Base-by-base conservation (phyloP, 768 basidiomycete genomes). In the Russula foetens region DNA sequence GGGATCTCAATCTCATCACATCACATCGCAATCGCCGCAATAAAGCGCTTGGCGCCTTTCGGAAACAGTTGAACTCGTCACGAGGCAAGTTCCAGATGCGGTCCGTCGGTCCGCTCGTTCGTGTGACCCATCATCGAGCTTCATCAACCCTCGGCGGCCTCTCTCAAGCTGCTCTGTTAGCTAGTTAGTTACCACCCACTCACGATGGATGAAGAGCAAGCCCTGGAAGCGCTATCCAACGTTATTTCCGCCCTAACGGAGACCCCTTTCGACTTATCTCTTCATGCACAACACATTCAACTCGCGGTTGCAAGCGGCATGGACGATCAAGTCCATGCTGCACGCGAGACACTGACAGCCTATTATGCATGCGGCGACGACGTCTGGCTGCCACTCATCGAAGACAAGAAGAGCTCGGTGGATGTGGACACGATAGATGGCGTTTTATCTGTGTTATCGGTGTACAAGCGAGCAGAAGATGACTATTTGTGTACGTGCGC, bases 401-500 rank as follows among this genome's bases (percentile, higher is more conserved):
- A 81, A 12, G 72, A 76, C 21, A 87, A 84, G 69, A 70, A 77
- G 50, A 69, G 74, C n/a, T 66, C 75, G 0, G 75, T 77, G 2
- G 75, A 86, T 63, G 56, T 86, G 23, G 75, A 83, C n/a, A 79
- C 79, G 2, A 69, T 72, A 19, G 75, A 79, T 48, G 83, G 81
- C 8, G 73, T 82, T 23, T 66, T 79, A 46, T 82, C 83, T 47
- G 68, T 92, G 43, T 71, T 90, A 59, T 75, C 77, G 17, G 67
- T 88, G 41, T 92, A 85, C 69, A 72, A 75, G 41, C 79, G 78
- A 38, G 90, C 92, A 23, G 86, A 86, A 67, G 73, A 70, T 11
- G 92, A 93, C 67, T 92, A 92, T 71, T 70, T 92, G 38, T 92
- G 92, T 92, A 71, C 68, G 90, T 35, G 11, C 78, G 31, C 47